A percentile compares a stretch with the other conserved stretches of the same genome.
phyloP scores from a whole-genome alignment of 2,329 filamentous ascomycete species.

The Fusarium duplospermum region DNA sequence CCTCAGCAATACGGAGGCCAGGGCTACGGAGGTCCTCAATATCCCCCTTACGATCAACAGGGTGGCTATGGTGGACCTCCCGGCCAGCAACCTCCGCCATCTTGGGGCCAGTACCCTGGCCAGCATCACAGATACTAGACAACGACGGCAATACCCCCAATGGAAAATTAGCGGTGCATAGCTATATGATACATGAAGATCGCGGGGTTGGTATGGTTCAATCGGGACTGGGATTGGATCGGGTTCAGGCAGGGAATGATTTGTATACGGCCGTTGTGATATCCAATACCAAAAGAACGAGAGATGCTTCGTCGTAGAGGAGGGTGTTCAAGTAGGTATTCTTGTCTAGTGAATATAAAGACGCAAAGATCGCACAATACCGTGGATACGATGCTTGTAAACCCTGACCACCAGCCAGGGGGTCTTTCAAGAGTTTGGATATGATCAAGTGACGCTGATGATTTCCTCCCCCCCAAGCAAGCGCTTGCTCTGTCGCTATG shows the following conservation, averaged over 20 bases:
- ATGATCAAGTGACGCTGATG: constrained; percentile 17
- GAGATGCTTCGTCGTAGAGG: constrained; percentile 5
- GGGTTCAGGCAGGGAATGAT: constrained; percentile 17
- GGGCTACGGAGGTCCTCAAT: constrained; percentile 36
- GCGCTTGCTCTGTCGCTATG: constrained; percentile 25
- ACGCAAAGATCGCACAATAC: constrained; percentile 7
- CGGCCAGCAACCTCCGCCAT: constrained; percentile 40
- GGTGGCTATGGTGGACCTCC: constrained; percentile 36
- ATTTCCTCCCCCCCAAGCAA: neutral
- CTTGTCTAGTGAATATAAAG: constrained; percentile 15
- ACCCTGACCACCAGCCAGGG: constrained; percentile 1
- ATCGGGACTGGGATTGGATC: constrained; percentile 13
- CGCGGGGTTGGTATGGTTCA: neutral
- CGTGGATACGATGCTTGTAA: constrained; percentile 14
- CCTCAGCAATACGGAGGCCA: constrained; percentile 46
- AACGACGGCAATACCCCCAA: neutral
- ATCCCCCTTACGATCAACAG: constrained; percentile 34
- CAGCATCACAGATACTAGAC: constrained; percentile 50
- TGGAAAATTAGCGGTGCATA: neutral
- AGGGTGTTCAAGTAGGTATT: constrained; percentile 12
- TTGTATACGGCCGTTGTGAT: constrained; percentile 29
- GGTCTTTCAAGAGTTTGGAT: constrained; percentile 8
- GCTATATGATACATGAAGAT: neutral
- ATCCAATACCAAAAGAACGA: constrained; percentile 29
- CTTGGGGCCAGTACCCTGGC: constrained; percentile 54